Conservation (phyloP, 768 basidiomycete species). For the Amanita phalloides region DNA sequence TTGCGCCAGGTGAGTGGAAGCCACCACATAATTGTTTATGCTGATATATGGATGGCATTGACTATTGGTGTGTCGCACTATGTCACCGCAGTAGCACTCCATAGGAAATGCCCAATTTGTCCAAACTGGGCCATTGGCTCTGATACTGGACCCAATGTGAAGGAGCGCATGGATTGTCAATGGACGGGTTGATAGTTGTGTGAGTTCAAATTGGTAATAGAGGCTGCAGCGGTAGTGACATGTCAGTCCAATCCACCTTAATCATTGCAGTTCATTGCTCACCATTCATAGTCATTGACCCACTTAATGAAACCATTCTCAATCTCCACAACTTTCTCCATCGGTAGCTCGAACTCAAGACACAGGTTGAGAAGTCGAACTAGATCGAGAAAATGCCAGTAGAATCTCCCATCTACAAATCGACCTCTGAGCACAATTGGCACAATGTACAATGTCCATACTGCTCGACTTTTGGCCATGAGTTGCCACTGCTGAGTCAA, state of each 20-base stretch:
- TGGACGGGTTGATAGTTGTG: constrained; percentile 17
- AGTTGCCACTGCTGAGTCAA: too few species aligned
- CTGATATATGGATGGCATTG: too few species aligned
- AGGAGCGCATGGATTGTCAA: constrained; percentile 22
- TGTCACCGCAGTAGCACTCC: too few species aligned
- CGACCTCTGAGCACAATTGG: constrained; percentile 24
- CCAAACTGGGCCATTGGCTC: constrained; percentile 23
- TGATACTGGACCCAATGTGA: constrained; percentile 22
- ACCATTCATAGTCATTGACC: constrained; percentile 30
- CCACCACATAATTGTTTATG: too few species aligned
- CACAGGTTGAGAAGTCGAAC: constrained; percentile 23
- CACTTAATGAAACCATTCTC: constrained; percentile 21
- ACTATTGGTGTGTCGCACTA: too few species aligned
- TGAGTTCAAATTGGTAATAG: constrained; percentile 18
- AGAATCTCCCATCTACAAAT: constrained; percentile 24
- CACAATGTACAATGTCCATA: constrained; percentile 26
- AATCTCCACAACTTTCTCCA: constrained; percentile 15
- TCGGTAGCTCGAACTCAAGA: constrained; percentile 24
- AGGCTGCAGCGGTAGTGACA: neutral
- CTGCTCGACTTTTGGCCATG: too few species aligned
- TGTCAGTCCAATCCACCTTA: neutral
- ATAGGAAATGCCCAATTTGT: too few species aligned
- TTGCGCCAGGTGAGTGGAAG: too few species aligned
- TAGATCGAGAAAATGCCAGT: constrained; percentile 29
- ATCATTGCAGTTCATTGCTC: constrained; percentile 4